phyloP scores from a whole-genome alignment of 345 rosid species.

The Syzygium jambos region DNA sequence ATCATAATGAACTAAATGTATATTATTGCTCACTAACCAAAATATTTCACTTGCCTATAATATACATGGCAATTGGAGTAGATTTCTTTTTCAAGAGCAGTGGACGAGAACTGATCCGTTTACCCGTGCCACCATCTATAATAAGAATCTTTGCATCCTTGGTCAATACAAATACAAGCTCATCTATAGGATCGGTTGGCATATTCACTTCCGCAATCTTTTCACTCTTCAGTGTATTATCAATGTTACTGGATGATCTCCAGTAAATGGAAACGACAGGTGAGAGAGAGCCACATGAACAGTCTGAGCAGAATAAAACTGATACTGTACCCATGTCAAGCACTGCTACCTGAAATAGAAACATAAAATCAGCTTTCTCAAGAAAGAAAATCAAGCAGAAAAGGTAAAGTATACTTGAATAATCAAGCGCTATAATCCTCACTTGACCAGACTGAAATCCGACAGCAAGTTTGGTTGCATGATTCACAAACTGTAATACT shows the following conservation, averaged over 20 bases:
- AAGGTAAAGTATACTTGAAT: neutral
- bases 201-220: neutral
- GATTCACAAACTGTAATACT: constrained; percentile 38
- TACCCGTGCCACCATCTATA: constrained; percentile 52
- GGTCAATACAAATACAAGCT: constrained; percentile 40
- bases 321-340: constrained; percentile 53
- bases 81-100: constrained; percentile 29
- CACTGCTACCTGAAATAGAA: constrained; percentile 67
- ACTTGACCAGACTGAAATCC: constrained; percentile 82
- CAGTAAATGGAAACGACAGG: constrained; percentile 49
- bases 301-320: constrained; percentile 50
- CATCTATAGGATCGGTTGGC: constrained; percentile 9
- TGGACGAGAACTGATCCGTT: constrained; percentile 26
- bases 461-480: constrained; percentile 56
- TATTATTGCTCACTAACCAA: neutral
- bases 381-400: constrained; percentile 8
- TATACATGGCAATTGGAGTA: constrained; percentile 46
- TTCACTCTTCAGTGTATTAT: constrained; percentile 15
- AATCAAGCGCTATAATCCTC: neutral
- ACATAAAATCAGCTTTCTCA: neutral
- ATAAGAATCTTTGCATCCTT: constrained; percentile 47
- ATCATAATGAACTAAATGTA: neutral
- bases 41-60: constrained; percentile 47
- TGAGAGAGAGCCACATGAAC: constrained; percentile 34
- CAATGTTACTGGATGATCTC: constrained; percentile 22